Evolutionary conservation across 306 rosid genomes (phyloP).

Genomic region (Citrullus colocynthis): DNA sequence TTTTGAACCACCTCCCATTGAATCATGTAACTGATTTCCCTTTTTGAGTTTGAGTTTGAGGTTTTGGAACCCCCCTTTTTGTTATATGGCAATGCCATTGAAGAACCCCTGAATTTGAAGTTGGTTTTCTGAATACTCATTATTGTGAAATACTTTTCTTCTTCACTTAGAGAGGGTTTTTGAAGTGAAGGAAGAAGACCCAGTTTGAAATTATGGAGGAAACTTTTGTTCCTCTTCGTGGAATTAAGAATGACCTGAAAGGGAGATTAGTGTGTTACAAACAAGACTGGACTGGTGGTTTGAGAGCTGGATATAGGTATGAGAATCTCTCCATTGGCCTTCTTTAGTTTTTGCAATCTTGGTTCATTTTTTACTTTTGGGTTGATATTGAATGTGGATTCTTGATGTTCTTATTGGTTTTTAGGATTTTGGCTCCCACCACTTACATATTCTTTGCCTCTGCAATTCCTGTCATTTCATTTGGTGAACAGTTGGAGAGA

Average conservation of each 20-base stretch:
- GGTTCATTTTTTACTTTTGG: neutral
- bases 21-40: constrained; percentile 35
- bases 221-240: constrained; percentile 56
- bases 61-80: neutral
- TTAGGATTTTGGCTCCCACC: constrained; percentile 72
- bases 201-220: constrained; percentile 41
- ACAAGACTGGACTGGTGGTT: constrained; percentile 61
- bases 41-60: neutral
- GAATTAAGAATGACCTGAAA: constrained; percentile 57
- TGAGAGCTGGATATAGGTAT: constrained; percentile 58
- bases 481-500: constrained; percentile 63
- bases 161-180: neutral
- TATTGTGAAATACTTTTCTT: neutral
- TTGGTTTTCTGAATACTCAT: neutral
- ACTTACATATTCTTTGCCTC: constrained; percentile 68
- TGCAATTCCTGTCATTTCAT: constrained; percentile 60
- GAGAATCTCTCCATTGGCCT: neutral
- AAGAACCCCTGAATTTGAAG: neutral
- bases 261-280: constrained; percentile 59
- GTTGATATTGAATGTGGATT: neutral
- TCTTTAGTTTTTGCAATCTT: neutral
- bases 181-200: neutral
- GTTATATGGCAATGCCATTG: neutral
- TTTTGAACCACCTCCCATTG: constrained; percentile 2
- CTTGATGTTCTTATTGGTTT: neutral